A percentile compares a stretch with the other conserved stretches of the same genome.
These are phyloP conservation scores for Penicillium atrosanguineum DNA, from an alignment of 495 filamentous ascomycete genomes.

Conservation along the genomic window DNA sequence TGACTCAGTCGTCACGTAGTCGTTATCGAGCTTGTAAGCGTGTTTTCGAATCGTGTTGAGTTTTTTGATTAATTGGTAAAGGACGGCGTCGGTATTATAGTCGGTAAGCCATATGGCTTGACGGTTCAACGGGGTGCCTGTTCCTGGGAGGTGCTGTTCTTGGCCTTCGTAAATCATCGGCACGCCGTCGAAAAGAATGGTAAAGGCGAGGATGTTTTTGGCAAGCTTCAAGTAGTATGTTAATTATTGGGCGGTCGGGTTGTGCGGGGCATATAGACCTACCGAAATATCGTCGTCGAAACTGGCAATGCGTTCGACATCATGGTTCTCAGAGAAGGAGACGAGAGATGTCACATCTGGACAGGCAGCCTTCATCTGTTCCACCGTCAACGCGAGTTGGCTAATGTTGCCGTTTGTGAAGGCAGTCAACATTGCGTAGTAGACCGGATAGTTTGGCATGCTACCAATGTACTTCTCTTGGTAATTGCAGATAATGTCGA, in stretches of 20 bases:
- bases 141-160: slow-evolving; percentile 67
- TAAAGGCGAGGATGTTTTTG: slow-evolving; percentile 69
- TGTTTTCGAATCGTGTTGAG: slow-evolving; percentile 62
- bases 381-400: slow-evolving; percentile 49
- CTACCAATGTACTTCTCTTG: slow-evolving; percentile 35
- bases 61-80: slow-evolving; percentile 58
- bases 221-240: slow-evolving; percentile 37
- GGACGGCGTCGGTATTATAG: slow-evolving; percentile 56
- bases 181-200: slow-evolving; percentile 65
- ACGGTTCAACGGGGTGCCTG: slow-evolving; percentile 60
- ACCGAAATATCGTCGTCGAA: slow-evolving; percentile 40
- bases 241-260: background rate
- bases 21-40: slow-evolving; percentile 44
- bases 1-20: slow-evolving; percentile 50
- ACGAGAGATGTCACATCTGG: slow-evolving; percentile 60
- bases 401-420: slow-evolving; percentile 59
- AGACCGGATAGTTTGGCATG: slow-evolving; percentile 70
- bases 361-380: slow-evolving; percentile 49
- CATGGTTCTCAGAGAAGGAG: slow-evolving; percentile 79
- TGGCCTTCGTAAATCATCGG: slow-evolving; percentile 68
- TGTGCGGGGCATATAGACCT: slow-evolving; percentile 7
- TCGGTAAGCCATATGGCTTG: slow-evolving; percentile 71
- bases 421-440: slow-evolving; percentile 57
- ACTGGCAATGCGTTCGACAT: slow-evolving; percentile 60
- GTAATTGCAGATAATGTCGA: slow-evolving; percentile 57